Conservation (phyloP, 1,284 basidiomycete species). For the Omphalotus olearius region DNA sequence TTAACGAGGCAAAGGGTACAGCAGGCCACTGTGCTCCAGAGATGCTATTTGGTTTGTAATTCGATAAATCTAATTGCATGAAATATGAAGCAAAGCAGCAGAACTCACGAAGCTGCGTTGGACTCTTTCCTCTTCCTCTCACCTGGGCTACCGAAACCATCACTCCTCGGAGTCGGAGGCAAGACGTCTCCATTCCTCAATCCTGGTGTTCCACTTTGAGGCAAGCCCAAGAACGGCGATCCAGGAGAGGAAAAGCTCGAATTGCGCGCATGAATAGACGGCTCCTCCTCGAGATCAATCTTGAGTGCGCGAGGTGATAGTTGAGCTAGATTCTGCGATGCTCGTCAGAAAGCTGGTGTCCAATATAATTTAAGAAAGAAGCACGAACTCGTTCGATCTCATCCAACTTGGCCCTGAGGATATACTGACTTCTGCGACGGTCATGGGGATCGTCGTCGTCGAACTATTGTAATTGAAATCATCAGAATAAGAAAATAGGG, state of each 20-base stretch:
- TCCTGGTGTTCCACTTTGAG: slow-evolving; percentile 13
- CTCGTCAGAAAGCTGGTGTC: neutral
- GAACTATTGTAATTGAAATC: slow-evolving; percentile 36
- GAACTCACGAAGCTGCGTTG: slow-evolving; percentile 20
- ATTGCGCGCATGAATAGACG: slow-evolving; percentile 14
- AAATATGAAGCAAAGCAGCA: neutral
- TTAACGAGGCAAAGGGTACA: slow-evolving; percentile 38
- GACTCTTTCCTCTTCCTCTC: neutral
- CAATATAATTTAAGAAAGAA: slow-evolving; percentile 5
- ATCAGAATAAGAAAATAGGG: neutral
- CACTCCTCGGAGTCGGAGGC: slow-evolving; percentile 30
- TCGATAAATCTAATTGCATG: neutral
- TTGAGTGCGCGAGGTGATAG: slow-evolving; percentile 63
- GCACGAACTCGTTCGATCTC: slow-evolving; percentile 64
- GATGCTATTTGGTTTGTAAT: neutral
- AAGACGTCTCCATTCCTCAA: slow-evolving; percentile 29
- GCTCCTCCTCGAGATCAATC: slow-evolving; percentile 42
- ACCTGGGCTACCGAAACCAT: neutral
- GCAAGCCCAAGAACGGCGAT: slow-evolving; percentile 22
- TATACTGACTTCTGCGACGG: slow-evolving; percentile 62
- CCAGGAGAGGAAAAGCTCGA: slow-evolving; percentile 29
- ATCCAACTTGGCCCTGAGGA: slow-evolving; percentile 67
- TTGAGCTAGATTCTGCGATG: slow-evolving; percentile 53
- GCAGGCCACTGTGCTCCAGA: slow-evolving; percentile 41
- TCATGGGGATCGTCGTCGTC: slow-evolving; percentile 68